Base-by-base conservation (phyloP, 768 basidiomycete genomes). In the Trametes cubensis region DNA sequence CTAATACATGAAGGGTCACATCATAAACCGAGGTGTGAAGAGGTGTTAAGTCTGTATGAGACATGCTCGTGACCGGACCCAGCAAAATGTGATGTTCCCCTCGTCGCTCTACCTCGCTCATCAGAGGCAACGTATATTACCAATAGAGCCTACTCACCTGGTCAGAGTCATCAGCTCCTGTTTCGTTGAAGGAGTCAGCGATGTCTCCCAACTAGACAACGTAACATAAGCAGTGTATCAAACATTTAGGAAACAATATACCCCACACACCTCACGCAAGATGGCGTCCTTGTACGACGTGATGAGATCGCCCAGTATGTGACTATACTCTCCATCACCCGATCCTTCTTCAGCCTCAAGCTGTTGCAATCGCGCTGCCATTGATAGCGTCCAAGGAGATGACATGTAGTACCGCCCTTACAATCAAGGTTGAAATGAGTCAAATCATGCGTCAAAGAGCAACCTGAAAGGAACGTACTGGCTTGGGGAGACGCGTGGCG, bases 321-420 rank as follows among this genome's bases (percentile, higher is more conserved):
- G 75, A 26, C n/a, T 6, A n/a, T 60, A 58, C 5, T 34, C 34
- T 11, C 54, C 46, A 6, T 23, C 58, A 15, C 25, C 26, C 3
- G 25, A 10, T 20, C 11, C 46, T 23, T 10, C 15, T 2, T 54
- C 26, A 11, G 30, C 15, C n/a, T 17, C 13, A 4, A 58, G 20
- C 2, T n/a, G 52, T 25, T 52, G 47, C 21, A 89, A 65, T 46
- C 77, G 73, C 7, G 71, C 70, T 54, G 70, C 70, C 38, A 90
- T 71, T 28, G 73, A 79, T 18, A 73, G 68, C 2, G 84, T 81
- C 82, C 86, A 87, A 3, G 83, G 83, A 17, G 84, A 83, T 42
- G 68, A 70, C 17, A 69, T 18, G 26, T 64, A 42, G 54, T 62
- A 69, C 7, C 51, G 46, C 18, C 39, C 71, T 72, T 34, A 25